phyloP scores from a whole-genome alignment of 495 filamentous ascomycete species.

The Hamigera avellanea region DNA sequence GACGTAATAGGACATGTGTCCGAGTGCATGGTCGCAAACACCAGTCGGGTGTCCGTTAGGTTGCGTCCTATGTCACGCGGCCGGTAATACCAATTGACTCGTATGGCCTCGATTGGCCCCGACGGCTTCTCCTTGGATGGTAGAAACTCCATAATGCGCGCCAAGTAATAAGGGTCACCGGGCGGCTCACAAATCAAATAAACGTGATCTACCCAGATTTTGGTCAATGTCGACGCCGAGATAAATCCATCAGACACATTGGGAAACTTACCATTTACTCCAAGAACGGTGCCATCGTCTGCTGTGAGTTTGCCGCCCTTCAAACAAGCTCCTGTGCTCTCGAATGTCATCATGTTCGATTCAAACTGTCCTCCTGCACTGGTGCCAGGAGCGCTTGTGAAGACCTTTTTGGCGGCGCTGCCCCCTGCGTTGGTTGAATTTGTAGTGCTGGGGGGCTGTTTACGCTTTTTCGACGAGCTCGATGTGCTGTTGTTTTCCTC shows the following conservation, averaged over 20 bases:
- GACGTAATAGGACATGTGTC: conserved; percentile 88
- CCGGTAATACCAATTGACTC: conserved; percentile 97
- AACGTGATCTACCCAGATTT: conserved; percentile 61
- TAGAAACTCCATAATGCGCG: conserved; percentile 95
- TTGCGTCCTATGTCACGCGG: conserved; percentile 91
- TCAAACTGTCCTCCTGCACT: conserved; percentile 26
- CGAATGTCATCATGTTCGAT: conserved; percentile 83
- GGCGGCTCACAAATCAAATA: conserved; percentile 97
- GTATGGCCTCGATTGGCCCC: conserved; percentile 70
- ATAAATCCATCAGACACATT: neutral
- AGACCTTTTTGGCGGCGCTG: conserved; percentile 30
- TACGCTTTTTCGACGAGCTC: conserved; percentile 60
- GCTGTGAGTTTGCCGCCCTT: conserved; percentile 72
- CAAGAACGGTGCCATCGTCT: conserved; percentile 79
- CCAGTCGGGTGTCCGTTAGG: conserved; percentile 74
- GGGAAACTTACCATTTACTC: conserved; percentile 69
- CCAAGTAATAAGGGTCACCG: conserved; percentile 95
- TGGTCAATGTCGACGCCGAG: neutral
- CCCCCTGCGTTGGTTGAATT: conserved; percentile 21
- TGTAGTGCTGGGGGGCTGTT: conserved; percentile 50
- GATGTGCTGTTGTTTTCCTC: conserved; percentile 25
- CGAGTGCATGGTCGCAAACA: conserved; percentile 97
- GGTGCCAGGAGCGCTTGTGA: conserved; percentile 33
- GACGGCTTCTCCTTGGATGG: conserved; percentile 61
- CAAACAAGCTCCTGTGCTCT: conserved; percentile 51